Base-by-base conservation (phyloP, 2,329 filamentous ascomycete genomes). In the Paraphoma chrysanthemicola region DNA sequence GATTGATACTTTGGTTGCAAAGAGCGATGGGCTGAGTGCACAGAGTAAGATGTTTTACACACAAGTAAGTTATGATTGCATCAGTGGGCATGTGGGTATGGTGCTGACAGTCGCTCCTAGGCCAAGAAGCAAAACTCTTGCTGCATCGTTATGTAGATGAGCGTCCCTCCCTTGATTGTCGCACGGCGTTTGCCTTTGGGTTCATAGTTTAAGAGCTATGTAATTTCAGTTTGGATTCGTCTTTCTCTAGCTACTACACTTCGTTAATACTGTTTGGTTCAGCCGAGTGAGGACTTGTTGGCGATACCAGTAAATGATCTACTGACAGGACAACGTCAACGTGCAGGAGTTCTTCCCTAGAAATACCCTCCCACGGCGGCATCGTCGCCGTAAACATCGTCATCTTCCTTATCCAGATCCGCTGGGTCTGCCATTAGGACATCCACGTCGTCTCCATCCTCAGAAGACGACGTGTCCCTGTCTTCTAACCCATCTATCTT, bases 11-110 rank as follows among this genome's bases (percentile, higher is more conserved):
- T 80, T 99, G 68, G 94, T 98, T 44, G 89, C 89, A 63, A 98
- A 98, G 87, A 96, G 92, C 71, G 92, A 97, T 69, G 92, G 89
- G 11, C 79, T 99, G 71, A 96, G 92, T 79, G 86, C 88, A 48
- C 91, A 95, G 83, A 97, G 92, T 81, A 98, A 97, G 85, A 94
- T 96, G 90, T 99, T 99, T 78, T 98, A 98, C 78, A 92, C 85
- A 42, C 84, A 86, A 78, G 90, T 90, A 78, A 69, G 84, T 80
- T 23, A 9, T 18, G 11, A 12, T 9, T 8, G 11, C 16, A 4
- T 16, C 39, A n/a, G 39, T n/a, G 11, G 16, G n/a, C 11, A n/a
- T 4, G 14, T 14, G 8, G 6, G 11, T 11, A 29, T 9, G 12
- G n/a, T 29, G 36, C 57, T 69, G 33, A 62, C 54, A 12, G 30